Evolutionary conservation across 169 alveolate species (phyloP).

Genomic region (Plasmodium reichenowi): DNA sequence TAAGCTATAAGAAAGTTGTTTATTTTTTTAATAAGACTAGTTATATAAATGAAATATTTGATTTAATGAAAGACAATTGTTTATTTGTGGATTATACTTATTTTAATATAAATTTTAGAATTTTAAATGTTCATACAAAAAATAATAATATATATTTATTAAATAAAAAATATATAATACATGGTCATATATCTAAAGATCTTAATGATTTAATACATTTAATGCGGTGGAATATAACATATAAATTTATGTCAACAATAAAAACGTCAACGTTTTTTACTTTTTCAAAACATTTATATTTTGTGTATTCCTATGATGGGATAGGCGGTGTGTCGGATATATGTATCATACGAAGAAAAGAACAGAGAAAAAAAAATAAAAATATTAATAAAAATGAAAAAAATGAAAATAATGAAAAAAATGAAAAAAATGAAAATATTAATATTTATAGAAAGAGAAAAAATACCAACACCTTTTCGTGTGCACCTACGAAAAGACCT

Average conservation of each 20-base stretch:
- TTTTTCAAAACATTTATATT: background rate
- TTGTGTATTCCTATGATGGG: conserved; percentile 48
- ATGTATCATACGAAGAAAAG: background rate
- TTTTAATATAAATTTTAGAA: conserved; percentile 11
- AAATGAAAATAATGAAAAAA: background rate
- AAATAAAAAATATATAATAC: conserved; percentile 9
- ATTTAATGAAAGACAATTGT: conserved; percentile 7
- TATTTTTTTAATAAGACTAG: conserved; percentile 39
- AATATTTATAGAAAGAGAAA: conserved; percentile 1
- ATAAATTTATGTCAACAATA: conserved; percentile 8
- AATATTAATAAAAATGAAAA: background rate
- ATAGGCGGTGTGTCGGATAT: conserved; percentile 21
- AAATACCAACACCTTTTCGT: background rate
- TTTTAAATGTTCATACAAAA: background rate
- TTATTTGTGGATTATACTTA: conserved; percentile 33
- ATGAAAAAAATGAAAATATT: background rate
- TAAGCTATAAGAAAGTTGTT: conserved; percentile 18
- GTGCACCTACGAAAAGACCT: background rate
- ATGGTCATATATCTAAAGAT: conserved; percentile 33
- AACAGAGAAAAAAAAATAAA: background rate
- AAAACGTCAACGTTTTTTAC: background rate
- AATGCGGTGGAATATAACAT: conserved; percentile 17
- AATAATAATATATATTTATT: conserved; percentile 30
- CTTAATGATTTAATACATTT: conserved; percentile 14
- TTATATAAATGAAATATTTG: conserved; percentile 18